Evolutionary conservation across 2,329 filamentous ascomycete species (phyloP), one percentile per base, ranked within the genome.

Genomic region (Neurospora crassa): DNA sequence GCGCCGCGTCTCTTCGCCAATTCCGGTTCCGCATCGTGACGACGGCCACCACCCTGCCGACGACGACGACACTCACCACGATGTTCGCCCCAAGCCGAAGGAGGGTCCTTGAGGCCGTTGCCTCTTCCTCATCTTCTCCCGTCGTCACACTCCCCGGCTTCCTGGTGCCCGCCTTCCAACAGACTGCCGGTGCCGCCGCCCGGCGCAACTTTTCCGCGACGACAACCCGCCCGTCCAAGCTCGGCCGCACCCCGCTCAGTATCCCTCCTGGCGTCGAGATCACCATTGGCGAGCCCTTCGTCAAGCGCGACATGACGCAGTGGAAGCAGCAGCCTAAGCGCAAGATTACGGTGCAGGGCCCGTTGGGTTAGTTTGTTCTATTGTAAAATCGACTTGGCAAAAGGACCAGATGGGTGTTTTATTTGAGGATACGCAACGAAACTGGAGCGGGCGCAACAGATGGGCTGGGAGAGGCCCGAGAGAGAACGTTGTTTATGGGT

Each of bases 231-330:
- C 82, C 85, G 71, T 97, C 95, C 67, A 96, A 97, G 85, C 91
- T 99, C 74, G 96, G 96, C 76, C 87, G 89, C 76, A 92, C 92
- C 72, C 88, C 92, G 34, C 87, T 97, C 70, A 90, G 92, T 70
- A 86, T 97, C 41, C 95, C 95, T 0, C 90, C 92, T 0, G 92
- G 93, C 74, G 96, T 99, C 71, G 91, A 91, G 69, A 85, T 99
- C 59, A 83, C 88, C 12, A 83, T 94, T 71, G 87, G 91, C 73
- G 87, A 93, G 72, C 87, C 90, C 4, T 82, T 80, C 70, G 77
- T 84, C 40, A 83, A 84, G 78, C 84, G 81, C 74, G 85, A 87
- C 73, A 82, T 84, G 70, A 89, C 88, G 53, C 87, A 87, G 47
- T 90, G 89, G 73, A 84, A 89, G 75, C 84, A 85, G 74, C 87